phyloP scores from a whole-genome alignment of 805 yeast genomes.

The Blastobotrys peoriensis region DNA sequence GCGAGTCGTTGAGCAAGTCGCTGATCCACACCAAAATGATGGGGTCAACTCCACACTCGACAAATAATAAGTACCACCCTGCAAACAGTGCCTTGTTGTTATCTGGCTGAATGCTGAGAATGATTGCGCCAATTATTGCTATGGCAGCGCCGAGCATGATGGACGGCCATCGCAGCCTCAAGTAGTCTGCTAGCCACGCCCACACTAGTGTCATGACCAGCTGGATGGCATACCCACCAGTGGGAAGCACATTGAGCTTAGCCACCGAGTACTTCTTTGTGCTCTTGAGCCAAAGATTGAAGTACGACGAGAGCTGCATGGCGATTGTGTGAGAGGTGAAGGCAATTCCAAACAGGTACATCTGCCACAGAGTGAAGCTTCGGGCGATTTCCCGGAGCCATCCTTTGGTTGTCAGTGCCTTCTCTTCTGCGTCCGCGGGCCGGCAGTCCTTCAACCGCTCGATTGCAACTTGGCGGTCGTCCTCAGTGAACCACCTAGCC shows the following conservation, averaged over 20 bases:
- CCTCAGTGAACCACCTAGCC: conserved; percentile 23
- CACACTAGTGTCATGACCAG: conserved; percentile 2
- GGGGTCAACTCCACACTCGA: conserved; percentile 2
- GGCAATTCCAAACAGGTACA: conserved; percentile 1
- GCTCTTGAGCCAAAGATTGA: conserved; percentile 6
- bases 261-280: conserved; percentile 1
- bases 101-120: not conserved
- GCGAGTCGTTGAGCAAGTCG: not conserved
- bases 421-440: too few species aligned
- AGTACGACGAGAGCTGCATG: conserved; percentile 2
- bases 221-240: conserved; percentile 5
- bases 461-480: conserved; percentile 24
- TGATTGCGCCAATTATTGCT: conserved; percentile 4
- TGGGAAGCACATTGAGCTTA: conserved; percentile 3
- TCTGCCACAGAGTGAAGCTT: conserved; percentile 2
- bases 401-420: too few species aligned
- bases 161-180: conserved; percentile 5
- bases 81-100: conserved; percentile 1
- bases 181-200: conserved; percentile 7
- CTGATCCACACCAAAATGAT: conserved; percentile 4
- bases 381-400: too few species aligned
- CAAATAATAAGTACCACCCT: conserved; percentile 3
- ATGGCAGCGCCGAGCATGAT: not conserved
- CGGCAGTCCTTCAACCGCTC: conserved; percentile 7
- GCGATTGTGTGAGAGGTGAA: conserved; percentile 5